Conservation (phyloP, 2,329 filamentous ascomycete species). For the Hymenoscyphus fructigenus region DNA sequence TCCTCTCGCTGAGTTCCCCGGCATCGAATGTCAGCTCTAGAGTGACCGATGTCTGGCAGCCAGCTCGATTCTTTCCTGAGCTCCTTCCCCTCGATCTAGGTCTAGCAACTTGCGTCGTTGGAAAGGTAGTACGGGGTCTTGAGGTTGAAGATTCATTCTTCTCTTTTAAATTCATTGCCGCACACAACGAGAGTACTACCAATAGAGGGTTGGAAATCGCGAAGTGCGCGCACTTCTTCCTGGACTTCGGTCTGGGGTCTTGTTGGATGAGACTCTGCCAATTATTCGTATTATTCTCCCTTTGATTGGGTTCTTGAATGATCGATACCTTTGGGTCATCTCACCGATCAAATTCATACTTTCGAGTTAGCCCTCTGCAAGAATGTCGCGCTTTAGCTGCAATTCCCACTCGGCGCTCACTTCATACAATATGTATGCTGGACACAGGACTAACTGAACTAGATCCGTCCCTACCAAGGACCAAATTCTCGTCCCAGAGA, state of each 20-base stretch:
- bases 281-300: constrained; percentile 24
- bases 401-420: constrained; percentile 86
- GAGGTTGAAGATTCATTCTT: constrained; percentile 70
- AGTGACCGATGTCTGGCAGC: constrained; percentile 51
- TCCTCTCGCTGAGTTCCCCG: constrained; percentile 69
- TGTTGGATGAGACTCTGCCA: constrained; percentile 68
- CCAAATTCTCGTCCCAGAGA: constrained; percentile 97
- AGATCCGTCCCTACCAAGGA: constrained; percentile 92
- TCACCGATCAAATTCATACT: constrained; percentile 77
- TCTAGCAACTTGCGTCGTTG: constrained; percentile 51
- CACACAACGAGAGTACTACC: constrained; percentile 39
- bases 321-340: constrained; percentile 36
- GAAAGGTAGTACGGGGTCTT: constrained; percentile 70
- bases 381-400: constrained; percentile 90
- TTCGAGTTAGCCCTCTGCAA: constrained; percentile 82
- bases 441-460: constrained; percentile 74
- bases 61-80: constrained; percentile 76
- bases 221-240: constrained; percentile 43
- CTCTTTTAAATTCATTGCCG: constrained; percentile 77
- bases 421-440: constrained; percentile 61
- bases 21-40: constrained; percentile 32
- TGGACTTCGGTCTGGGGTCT: constrained; percentile 61
- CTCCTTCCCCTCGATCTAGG: constrained; percentile 56
- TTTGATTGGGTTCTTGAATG: constrained; percentile 27
- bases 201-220: constrained; percentile 22